Conservation (phyloP, 805 yeast species). For the Metschnikowia sp. region DNA sequence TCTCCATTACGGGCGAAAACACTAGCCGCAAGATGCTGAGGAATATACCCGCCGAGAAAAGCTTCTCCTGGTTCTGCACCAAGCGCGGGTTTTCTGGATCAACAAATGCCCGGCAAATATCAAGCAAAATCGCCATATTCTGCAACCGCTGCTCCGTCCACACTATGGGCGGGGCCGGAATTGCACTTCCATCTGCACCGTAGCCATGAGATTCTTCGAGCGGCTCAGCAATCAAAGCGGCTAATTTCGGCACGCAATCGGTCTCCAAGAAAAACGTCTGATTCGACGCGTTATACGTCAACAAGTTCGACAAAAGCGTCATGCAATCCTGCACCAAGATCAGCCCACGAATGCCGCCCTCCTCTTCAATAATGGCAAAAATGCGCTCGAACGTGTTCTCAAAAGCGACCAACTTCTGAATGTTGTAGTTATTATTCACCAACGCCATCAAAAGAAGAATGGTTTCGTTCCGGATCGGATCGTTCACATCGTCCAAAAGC, state of each 20-base stretch:
- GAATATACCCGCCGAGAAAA: slow-evolving; percentile 61
- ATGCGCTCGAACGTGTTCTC: slow-evolving; percentile 86
- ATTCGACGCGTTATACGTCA: slow-evolving; percentile 82
- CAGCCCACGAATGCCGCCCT: slow-evolving; percentile 87
- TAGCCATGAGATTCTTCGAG: slow-evolving; percentile 29
- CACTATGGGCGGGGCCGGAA: slow-evolving; percentile 39
- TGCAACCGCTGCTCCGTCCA: slow-evolving; percentile 78
- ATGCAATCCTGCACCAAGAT: slow-evolving; percentile 89
- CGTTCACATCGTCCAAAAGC: slow-evolving; percentile 49
- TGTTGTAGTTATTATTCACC: slow-evolving; percentile 75
- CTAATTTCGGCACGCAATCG: slow-evolving; percentile 66
- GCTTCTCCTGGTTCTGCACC: slow-evolving; percentile 53
- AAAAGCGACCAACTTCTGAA: slow-evolving; percentile 91
- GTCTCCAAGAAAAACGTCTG: slow-evolving; percentile 88
- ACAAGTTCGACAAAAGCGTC: slow-evolving; percentile 64
- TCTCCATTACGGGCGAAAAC: slow-evolving; percentile 64
- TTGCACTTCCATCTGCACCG: slow-evolving; percentile 18
- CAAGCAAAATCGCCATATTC: slow-evolving; percentile 65
- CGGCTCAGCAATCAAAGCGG: slow-evolving; percentile 61
- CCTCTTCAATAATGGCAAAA: slow-evolving; percentile 76
- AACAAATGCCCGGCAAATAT: slow-evolving; percentile 70
- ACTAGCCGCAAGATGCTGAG: slow-evolving; percentile 65
- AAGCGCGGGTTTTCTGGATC: slow-evolving; percentile 67
- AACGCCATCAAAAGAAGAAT: slow-evolving; percentile 79
- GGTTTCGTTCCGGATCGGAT: slow-evolving; percentile 87